Base-by-base conservation (phyloP, 2,329 filamentous ascomycete species). In the Talaromyces sp. region DNA sequence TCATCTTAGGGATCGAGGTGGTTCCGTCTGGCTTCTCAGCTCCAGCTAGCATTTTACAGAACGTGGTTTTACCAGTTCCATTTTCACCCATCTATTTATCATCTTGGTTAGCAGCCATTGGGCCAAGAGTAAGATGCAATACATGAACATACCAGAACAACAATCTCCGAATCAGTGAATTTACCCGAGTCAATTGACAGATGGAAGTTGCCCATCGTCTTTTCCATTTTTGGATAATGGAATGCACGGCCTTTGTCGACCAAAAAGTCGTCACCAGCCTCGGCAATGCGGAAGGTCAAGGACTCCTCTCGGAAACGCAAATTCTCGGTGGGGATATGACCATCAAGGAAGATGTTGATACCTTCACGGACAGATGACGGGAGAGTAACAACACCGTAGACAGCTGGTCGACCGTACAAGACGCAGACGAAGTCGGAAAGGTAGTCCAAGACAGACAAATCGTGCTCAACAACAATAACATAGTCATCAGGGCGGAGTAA, bases 331-430 rank as follows among this genome's bases (percentile, higher is more conserved):
- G 94, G 94, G 60, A 97, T 96, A 76, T 97, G 91, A 64, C 94
- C 94, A 69, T 99, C 94, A 57, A 99, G 82, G 86, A 97, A 99
- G 73, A 97, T 96, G 74, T 97, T 97, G 86, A 97, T 97, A 76
- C 92, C 94, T 84, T 99, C 94, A 71, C 94, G 91, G 60, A 99
- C 94, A 3, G 94, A 97, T 69, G 94, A 84, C 53, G 94, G 94
- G 21, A 97, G 84, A 25, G 94, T 97, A 51, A 99, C 94, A 53
- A 99, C 94, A 86, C 94, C 94, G 68, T 99, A 99, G 46, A 97
- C 87, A 48, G 94, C 94, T 37, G 94, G 94, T 77, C 89, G 87
- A 66, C 94, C 95, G 77, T 99, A 99, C 10, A 99, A 87, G 61
- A 97, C 91, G 72, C 94, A 99, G 69, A 99, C 91, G 76, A 94